Conservation (phyloP, 164 flowering plant species). For the Litsea cubeba region DNA sequence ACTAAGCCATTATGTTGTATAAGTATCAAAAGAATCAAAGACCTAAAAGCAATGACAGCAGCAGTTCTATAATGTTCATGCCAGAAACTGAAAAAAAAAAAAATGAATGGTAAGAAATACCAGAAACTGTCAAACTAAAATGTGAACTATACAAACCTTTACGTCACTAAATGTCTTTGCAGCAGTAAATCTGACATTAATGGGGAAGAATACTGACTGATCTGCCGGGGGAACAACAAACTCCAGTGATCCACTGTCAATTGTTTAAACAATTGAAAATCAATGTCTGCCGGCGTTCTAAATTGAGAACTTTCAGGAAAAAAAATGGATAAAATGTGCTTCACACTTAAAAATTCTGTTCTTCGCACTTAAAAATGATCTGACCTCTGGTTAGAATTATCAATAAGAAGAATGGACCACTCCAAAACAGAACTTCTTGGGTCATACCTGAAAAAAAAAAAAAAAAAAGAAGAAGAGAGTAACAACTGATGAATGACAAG, state of each 20-base stretch:
- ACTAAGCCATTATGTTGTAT: background rate
- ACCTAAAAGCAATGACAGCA: background rate
- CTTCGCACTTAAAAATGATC: background rate
- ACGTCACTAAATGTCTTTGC: conserved; percentile 80
- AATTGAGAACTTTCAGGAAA: background rate
- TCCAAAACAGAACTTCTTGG: conserved; percentile 70
- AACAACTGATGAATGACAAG: background rate
- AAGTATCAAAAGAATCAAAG: background rate
- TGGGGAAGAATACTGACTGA: conserved; percentile 82
- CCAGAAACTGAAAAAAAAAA: background rate
- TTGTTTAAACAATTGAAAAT: background rate
- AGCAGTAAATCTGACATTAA: conserved; percentile 77
- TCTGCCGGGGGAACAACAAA: conserved; percentile 95
- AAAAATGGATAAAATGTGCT: background rate
- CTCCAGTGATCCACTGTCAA: conserved; percentile 94
- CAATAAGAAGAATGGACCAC: conserved; percentile 92
- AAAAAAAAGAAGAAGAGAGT: background rate
- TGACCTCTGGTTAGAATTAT: conserved; percentile 90
- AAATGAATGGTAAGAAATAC: background rate
- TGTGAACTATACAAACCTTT: conserved; percentile 48
- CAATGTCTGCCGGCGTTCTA: background rate
- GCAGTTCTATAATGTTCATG: background rate
- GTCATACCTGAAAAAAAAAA: conserved; percentile 69
- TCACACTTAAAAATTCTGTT: background rate
- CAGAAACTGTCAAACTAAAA: background rate